Base-by-base conservation (phyloP, 2,329 filamentous ascomycete genomes). In the Cercospora janseana region DNA sequence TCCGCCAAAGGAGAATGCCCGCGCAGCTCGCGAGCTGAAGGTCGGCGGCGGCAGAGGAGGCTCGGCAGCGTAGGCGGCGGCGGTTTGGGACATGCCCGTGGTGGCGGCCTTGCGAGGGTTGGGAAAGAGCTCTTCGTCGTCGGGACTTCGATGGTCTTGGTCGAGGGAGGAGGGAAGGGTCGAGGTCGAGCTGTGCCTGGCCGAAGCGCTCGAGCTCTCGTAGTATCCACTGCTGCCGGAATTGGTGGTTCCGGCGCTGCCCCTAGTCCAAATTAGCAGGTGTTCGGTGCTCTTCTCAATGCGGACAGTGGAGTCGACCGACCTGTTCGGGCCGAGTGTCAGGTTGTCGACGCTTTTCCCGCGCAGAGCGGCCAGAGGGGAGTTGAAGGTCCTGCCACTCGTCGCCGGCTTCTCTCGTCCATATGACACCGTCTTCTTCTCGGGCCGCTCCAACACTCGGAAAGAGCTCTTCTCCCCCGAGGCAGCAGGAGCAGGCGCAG, bases 101-200 rank as follows among this genome's bases (percentile, higher is more conserved):
- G 69, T 54, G 60, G 64, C 65, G 49, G 66, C 66, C 65, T 65
- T 59, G 64, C 62, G 50, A 63, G 44, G 46, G 23, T 51, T 43
- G 4, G 69, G 45, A 60, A 63, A 65, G 13, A 68, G 57, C n/a
- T 68, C 65, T 13, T 68, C 67, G 32, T 64, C 51, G n/a, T 68
- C 65, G 48, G 54, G 41, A n/a, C 56, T 54, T 46, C 65, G 60
- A 38, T 60, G 58, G 40, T 70, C 67, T 54, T 62, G 63, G 44
- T 80, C 78, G 9, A 77, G 69, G n/a, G 76, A 79, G 15, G 76
- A 79, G 28, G 78, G 78, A 29, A 78, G 68, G 6, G 77, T 79
- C 6, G 78, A 79, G 5, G 78, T 76, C 23, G 75, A 79, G 63
- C 76, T 80, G 55, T 75, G 72, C 37, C 76, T 75, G 34, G 74